Conservation (phyloP, 2,329 filamentous ascomycete genomes). For the Penicillium expansum region DNA sequence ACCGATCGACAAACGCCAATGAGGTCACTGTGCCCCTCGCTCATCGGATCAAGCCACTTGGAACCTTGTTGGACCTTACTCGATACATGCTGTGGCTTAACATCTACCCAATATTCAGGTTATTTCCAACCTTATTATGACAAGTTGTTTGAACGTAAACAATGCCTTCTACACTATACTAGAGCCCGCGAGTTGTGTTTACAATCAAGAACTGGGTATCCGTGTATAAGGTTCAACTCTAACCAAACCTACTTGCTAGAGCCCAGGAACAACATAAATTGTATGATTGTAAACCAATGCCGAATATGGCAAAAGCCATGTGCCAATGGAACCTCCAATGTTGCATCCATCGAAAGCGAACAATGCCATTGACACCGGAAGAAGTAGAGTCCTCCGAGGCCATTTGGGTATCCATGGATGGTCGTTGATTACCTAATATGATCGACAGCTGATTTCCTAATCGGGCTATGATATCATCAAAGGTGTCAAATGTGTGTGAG, state of each 20-base stretch:
- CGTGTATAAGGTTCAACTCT: neutral
- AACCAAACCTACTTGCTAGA: neutral
- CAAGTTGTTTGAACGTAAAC: neutral
- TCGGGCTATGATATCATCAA: conserved; percentile 4
- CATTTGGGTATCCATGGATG: too few relatives aligned
- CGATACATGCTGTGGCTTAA: neutral
- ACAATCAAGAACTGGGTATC: neutral
- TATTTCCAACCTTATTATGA: neutral
- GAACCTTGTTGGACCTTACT: neutral
- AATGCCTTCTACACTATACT: too few relatives aligned
- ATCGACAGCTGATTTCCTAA: conserved; percentile 1
- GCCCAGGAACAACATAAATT: neutral
- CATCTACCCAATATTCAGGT: neutral
- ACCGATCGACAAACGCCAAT: conserved; percentile 1
- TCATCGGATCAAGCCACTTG: neutral
- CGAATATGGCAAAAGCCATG: neutral
- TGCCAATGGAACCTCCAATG: neutral
- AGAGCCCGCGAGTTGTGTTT: neutral
- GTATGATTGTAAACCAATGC: too few relatives aligned
- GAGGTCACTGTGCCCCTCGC: conserved; percentile 5
- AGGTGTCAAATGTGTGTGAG: neutral
- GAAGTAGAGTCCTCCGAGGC: neutral
- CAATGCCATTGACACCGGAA: conserved; percentile 4
- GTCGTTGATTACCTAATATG: neutral
- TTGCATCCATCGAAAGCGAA: neutral